Evolutionary conservation across 83 land plant species (phyloP).

Genomic region (Thuja plicata): DNA sequence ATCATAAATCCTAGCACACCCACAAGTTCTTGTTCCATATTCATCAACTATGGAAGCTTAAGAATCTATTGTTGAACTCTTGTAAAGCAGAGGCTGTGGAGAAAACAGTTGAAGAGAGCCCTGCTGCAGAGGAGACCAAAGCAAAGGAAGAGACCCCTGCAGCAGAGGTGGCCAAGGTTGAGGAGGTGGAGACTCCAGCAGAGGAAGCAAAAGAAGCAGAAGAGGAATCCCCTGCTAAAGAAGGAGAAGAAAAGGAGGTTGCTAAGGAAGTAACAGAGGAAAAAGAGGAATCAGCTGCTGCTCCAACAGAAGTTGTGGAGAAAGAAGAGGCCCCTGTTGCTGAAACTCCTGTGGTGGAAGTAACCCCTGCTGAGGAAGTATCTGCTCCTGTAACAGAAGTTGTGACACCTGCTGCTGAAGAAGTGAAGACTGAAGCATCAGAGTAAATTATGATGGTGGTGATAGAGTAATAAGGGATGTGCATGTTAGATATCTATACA

Average conservation of each 20-base stretch:
- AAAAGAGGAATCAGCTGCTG: too few species aligned
- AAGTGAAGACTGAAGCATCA: not conserved
- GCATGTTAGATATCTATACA: not conserved
- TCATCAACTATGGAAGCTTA: too few species aligned
- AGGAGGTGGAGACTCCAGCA: not conserved
- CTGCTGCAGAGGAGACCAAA: not conserved
- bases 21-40: too few species aligned
- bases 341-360: not conserved
- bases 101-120: not conserved
- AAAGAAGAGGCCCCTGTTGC: not conserved
- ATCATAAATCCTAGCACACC: too few species aligned
- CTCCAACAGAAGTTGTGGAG: not conserved
- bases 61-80: too few species aligned
- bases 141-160: not conserved
- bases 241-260: not conserved
- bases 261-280: not conserved
- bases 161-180: too few species aligned
- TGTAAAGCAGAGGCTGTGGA: not conserved
- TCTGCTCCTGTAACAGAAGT: not conserved
- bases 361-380: not conserved
- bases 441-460: not conserved
- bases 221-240: not conserved
- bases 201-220: not conserved
- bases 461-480: not conserved
- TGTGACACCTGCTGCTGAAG: not conserved